Percentiles rank a stretch among this genome's conserved stretches.
These are phyloP conservation scores for Candida easanensis DNA, from an alignment of 805 yeast genomes.

Conservation along the genomic window DNA sequence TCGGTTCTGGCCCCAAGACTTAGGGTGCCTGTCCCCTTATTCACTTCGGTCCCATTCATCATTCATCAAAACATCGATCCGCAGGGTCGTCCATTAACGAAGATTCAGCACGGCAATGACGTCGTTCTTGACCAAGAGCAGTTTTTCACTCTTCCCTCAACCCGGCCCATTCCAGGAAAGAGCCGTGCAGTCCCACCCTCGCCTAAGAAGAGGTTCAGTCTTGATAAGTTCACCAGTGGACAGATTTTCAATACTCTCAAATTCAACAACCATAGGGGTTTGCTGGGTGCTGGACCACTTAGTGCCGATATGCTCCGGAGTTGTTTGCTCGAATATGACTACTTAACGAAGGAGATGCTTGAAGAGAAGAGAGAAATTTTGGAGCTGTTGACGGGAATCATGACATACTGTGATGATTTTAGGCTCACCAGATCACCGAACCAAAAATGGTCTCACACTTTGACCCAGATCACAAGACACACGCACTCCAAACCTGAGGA, in stretches of 20 bases:
- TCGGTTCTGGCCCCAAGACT: neutral
- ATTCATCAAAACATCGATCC: neutral
- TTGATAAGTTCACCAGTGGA: conserved; percentile 6
- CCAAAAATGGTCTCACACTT: neutral
- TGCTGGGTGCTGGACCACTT: conserved; percentile 1
- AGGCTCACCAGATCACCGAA: too few relatives aligned
- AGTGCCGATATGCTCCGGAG: conserved; percentile 16
- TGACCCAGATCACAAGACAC: neutral
- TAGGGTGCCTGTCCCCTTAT: neutral
- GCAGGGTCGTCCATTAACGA: neutral
- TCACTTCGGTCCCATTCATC: neutral
- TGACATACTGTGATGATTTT: conserved; percentile 4
- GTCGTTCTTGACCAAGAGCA: neutral
- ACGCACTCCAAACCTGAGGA: neutral
- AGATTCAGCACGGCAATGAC: neutral
- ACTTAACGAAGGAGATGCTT: neutral
- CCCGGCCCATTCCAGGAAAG: neutral
- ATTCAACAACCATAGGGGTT: conserved; percentile 1
- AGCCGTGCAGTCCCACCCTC: too few relatives aligned
- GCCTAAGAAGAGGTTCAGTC: neutral
- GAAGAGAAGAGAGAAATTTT: neutral
- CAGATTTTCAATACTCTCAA: conserved; percentile 8
- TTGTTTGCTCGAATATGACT: conserved; percentile 5
- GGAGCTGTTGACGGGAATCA: conserved; percentile 1
- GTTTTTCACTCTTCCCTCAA: neutral